These are phyloP conservation scores for Pseudocercospora crystallina DNA, from an alignment of 2,329 filamentous ascomycete species.

Conservation along the genomic window DNA sequence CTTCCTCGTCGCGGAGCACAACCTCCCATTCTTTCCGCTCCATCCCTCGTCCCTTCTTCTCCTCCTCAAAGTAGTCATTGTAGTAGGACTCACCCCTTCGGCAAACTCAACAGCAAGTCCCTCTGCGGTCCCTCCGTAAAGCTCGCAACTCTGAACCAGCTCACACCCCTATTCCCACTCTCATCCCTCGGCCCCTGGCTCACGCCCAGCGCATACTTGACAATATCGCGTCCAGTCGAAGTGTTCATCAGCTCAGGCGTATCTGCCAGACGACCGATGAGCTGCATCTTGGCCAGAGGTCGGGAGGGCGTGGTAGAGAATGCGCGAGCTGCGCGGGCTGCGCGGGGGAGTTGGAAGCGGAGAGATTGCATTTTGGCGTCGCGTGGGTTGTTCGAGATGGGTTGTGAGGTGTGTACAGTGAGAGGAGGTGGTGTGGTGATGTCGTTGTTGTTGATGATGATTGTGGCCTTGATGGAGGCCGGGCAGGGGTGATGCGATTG, in stretches of 20 bases:
- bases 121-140: conserved; percentile 71
- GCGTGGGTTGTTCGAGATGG: conserved; percentile 2
- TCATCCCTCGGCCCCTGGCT: conserved; percentile 67
- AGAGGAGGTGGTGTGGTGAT: conserved; percentile 1
- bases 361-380: conserved; percentile 46
- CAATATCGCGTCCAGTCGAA: conserved; percentile 67
- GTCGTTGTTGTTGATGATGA: not conserved
- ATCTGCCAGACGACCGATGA: conserved; percentile 81
- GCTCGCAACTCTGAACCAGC: conserved; percentile 79
- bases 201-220: conserved; percentile 76
- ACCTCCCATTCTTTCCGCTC: not conserved
- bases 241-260: conserved; percentile 74
- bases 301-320: conserved; percentile 71
- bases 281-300: conserved; percentile 73
- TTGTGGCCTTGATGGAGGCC: not conserved
- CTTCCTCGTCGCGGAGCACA: not conserved
- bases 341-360: conserved; percentile 50
- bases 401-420: conserved; percentile 6
- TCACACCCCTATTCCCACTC: conserved; percentile 64
- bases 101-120: conserved; percentile 70
- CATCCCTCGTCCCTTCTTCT: not conserved
- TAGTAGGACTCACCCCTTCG: conserved; percentile 71
- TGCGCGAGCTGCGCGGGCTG: conserved; percentile 55
- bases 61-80: not conserved
- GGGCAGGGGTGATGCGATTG: too few relatives aligned